A percentile compares a stretch with the other conserved stretches of the same genome.
Conservation (phyloP, 176 grass and related monocot genomes). For the Musa itinerans region DNA sequence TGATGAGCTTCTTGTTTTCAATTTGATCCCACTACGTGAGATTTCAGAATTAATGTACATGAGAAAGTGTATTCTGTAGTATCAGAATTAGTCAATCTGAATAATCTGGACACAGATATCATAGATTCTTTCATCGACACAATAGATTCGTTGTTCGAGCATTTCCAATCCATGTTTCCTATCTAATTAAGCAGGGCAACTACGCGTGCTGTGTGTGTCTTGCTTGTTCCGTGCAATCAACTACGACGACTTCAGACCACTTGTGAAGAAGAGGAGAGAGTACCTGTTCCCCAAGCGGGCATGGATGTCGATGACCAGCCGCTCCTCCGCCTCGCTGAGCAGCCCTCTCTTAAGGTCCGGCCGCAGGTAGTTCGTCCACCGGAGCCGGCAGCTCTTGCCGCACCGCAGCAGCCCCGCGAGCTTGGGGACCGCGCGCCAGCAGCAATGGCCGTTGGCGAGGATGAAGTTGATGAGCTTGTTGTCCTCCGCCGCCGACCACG, state of each 20-base stretch:
- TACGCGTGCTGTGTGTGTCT: no score
- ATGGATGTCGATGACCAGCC: conserved; percentile 18
- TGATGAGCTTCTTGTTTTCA: no score
- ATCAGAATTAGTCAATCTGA: no score
- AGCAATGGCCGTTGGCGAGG: conserved; percentile 14
- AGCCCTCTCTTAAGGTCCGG: conserved; percentile 19
- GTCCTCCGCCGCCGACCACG: conserved; percentile 19
- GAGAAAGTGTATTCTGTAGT: no score
- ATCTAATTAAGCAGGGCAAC: no score
- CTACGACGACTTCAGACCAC: background rate
- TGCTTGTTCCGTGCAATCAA: background rate
- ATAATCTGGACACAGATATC: no score
- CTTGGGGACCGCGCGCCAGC: conserved; percentile 21
- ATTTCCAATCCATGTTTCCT: no score
- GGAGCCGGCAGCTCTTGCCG: conserved; percentile 22
- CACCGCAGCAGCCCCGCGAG: conserved; percentile 18
- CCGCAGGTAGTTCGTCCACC: conserved; percentile 27
- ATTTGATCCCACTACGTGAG: no score
- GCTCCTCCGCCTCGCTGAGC: conserved; percentile 10
- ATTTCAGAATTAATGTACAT: no score
- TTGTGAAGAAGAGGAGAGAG: background rate
- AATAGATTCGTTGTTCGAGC: no score
- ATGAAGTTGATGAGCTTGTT: conserved; percentile 18
- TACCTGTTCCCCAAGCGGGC: conserved; percentile 18
- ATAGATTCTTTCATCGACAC: no score